Conservation (phyloP, 345 rosid species). For the Bruguiera parviflora region DNA sequence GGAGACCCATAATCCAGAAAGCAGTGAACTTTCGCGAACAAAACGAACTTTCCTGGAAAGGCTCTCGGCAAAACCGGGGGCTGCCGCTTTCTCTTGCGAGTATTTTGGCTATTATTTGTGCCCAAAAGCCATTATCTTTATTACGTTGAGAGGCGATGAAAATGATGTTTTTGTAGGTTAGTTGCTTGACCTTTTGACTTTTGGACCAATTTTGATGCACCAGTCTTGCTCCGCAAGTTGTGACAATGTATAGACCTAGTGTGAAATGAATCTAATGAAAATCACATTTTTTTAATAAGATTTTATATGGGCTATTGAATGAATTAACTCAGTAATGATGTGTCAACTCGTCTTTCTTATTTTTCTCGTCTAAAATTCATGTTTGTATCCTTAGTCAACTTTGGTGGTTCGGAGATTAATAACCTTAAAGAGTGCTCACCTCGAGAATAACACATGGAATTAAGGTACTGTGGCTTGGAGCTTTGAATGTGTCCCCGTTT, state of each 20-base stretch:
- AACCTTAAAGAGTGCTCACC: too few relatives aligned
- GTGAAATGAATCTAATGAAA: background rate
- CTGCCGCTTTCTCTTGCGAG: background rate
- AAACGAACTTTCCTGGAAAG: background rate
- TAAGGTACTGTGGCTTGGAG: too few relatives aligned
- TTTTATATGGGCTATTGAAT: background rate
- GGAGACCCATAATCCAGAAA: background rate
- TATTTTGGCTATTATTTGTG: too few relatives aligned
- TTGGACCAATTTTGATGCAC: background rate
- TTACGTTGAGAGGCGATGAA: background rate
- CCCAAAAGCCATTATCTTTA: background rate
- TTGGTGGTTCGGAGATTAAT: too few relatives aligned
- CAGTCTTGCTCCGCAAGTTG: slow-evolving; percentile 10
- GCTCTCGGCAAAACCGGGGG: background rate
- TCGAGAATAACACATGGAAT: too few relatives aligned
- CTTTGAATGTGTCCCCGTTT: too few relatives aligned
- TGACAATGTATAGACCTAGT: background rate
- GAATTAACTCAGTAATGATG: background rate
- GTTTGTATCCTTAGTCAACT: too few relatives aligned
- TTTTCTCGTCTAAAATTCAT: too few relatives aligned
- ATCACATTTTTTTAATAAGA: background rate
- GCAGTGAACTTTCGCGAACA: slow-evolving; percentile 11
- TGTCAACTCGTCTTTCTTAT: background rate
- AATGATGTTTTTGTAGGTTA: background rate
- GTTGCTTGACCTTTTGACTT: slow-evolving; percentile 3